Percentiles rank a stretch among this genome's conserved stretches.
phyloP scores from a whole-genome alignment of 1,139 yeast species.

The Pichia sp. region DNA sequence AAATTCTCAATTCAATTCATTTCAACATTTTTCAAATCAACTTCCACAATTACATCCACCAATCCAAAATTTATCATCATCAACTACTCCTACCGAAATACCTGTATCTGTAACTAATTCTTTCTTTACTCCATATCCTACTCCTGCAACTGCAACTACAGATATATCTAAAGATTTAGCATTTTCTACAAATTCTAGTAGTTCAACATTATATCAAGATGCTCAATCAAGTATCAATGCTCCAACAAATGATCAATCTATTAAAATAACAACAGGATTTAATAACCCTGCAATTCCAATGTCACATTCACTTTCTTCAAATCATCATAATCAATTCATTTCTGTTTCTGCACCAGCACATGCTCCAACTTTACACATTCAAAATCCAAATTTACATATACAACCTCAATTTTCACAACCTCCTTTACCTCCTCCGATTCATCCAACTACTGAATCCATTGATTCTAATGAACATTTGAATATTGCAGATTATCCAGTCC shows the following conservation, averaged over 20 bases:
- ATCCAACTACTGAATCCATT: too few relatives aligned
- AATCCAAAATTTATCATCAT: conserved; percentile 8
- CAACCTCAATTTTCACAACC: too few relatives aligned
- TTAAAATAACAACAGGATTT: too few relatives aligned
- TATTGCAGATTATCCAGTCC: conserved; percentile 78
- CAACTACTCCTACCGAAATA: conserved; percentile 16
- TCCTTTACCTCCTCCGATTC: too few relatives aligned
- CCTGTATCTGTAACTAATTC: background rate
- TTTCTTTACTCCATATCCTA: conserved; percentile 28
- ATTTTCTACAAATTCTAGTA: conserved; percentile 33
- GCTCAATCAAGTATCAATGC: conserved; percentile 19
- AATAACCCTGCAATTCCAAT: background rate
- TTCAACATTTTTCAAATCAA: background rate
- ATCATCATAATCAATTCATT: conserved; percentile 12
- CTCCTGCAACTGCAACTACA: conserved; percentile 44
- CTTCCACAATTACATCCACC: conserved; percentile 4
- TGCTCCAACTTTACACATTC: too few relatives aligned
- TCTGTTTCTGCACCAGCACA: conserved; percentile 15
- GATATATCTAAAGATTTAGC: conserved; percentile 42
- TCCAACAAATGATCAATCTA: background rate
- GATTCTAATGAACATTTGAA: conserved; percentile 52
- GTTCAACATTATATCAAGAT: conserved; percentile 30
- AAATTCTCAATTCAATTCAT: conserved; percentile 20
- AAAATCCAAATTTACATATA: background rate
- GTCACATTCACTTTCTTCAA: background rate